phyloP scores from a whole-genome alignment of 306 rosid genomes.

The Vigna nakashimae region DNA sequence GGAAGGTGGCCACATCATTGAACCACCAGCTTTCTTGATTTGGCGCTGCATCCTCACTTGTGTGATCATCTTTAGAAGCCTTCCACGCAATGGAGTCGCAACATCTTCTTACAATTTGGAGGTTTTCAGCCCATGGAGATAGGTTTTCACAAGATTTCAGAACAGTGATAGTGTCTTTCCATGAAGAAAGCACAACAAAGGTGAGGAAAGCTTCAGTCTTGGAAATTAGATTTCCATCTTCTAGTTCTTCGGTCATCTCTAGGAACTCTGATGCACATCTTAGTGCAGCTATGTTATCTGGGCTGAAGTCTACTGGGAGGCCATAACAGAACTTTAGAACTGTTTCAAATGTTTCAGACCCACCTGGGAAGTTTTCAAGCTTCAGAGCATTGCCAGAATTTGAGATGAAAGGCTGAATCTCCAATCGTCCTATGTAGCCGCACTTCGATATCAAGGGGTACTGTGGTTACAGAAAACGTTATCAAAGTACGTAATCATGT shows the following conservation, averaged over 20 bases:
- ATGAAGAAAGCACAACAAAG: slow-evolving; percentile 82
- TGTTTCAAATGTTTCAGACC: slow-evolving; percentile 72
- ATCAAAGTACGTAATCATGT: slow-evolving; percentile 46
- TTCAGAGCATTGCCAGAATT: slow-evolving; percentile 56
- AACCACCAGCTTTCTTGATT: slow-evolving; percentile 78
- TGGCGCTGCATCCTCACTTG: slow-evolving; percentile 43
- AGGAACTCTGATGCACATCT: slow-evolving; percentile 94
- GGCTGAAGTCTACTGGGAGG: slow-evolving; percentile 75
- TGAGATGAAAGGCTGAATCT: slow-evolving; percentile 62
- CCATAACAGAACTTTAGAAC: slow-evolving; percentile 88
- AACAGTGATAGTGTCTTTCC: slow-evolving; percentile 86
- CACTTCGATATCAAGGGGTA: slow-evolving; percentile 83
- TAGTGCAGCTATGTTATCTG: slow-evolving; percentile 74
- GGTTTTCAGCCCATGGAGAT: slow-evolving; percentile 94
- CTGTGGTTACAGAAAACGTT: slow-evolving; percentile 68
- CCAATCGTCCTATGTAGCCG: slow-evolving; percentile 76
- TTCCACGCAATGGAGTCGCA: slow-evolving; percentile 95
- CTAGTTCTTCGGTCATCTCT: slow-evolving; percentile 92
- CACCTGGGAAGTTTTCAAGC: slow-evolving; percentile 92
- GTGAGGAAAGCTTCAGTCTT: slow-evolving; percentile 95
- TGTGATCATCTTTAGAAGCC: slow-evolving; percentile 63
- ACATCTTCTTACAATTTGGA: slow-evolving; percentile 92
- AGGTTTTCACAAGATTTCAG: slow-evolving; percentile 79
- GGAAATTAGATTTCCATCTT: slow-evolving; percentile 81
- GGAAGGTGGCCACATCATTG: slow-evolving; percentile 56